Percentiles rank a stretch among this genome's conserved stretches.
phyloP scores from a whole-genome alignment of 768 basidiomycete species.

The Pleurotus giganteus region DNA sequence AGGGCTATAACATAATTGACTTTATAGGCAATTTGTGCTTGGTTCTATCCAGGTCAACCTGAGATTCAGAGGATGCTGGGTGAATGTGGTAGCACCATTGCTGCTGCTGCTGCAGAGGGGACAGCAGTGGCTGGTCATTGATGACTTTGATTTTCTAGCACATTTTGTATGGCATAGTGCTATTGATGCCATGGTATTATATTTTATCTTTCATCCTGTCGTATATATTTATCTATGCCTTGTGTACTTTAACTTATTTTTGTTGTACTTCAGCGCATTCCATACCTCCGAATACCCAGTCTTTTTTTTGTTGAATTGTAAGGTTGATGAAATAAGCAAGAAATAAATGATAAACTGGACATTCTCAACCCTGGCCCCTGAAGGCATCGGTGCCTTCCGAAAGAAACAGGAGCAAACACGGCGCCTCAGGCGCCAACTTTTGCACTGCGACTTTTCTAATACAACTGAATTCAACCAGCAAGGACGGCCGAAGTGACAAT shows the following conservation, averaged over 20 bases:
- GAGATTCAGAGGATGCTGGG: constrained; percentile 41
- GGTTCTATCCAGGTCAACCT: constrained; percentile 64
- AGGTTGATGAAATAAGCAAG: neutral
- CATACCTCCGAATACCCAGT: too few species aligned
- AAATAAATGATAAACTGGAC: neutral
- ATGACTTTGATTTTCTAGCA: neutral
- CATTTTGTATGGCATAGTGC: too few species aligned
- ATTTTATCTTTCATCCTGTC: too few species aligned
- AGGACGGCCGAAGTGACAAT: constrained; percentile 30
- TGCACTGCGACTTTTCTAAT: neutral
- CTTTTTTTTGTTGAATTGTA: too few species aligned
- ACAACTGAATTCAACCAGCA: neutral
- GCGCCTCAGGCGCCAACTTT: neutral
- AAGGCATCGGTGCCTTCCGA: neutral
- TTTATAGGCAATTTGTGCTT: constrained; percentile 55
- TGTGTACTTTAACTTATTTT: too few species aligned
- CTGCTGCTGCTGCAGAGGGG: constrained; percentile 26
- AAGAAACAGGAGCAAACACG: neutral
- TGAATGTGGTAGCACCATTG: constrained; percentile 38
- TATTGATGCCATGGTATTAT: too few species aligned
- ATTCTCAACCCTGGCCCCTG: neutral
- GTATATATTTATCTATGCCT: too few species aligned
- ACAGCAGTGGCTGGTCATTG: neutral
- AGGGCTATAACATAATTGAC: neutral
- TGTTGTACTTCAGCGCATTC: too few species aligned